Percentiles rank a stretch among this genome's conserved stretches.
Conservation (phyloP, 352 stramenopile genomes). For the Globisporangium camurandrum region DNA sequence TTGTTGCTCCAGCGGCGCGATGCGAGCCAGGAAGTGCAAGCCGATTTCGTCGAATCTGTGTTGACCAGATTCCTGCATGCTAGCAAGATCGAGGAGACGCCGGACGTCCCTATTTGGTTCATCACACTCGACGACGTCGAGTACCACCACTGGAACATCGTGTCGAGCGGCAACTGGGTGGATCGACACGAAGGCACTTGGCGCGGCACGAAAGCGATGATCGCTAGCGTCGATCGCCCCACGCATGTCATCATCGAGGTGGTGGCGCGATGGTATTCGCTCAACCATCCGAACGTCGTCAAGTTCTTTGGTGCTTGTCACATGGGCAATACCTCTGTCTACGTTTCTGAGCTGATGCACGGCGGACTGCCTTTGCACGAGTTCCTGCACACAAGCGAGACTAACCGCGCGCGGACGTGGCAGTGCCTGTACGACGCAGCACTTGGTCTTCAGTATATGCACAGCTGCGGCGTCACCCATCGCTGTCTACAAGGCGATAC, state of each 20-base stretch:
- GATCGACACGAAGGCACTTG: neutral
- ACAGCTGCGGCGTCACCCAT: constrained; percentile 14
- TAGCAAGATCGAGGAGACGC: neutral
- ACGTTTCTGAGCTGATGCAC: neutral
- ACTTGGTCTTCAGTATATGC: constrained; percentile 20
- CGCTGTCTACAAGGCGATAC: constrained; percentile 5
- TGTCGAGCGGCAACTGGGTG: neutral
- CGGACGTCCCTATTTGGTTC: neutral
- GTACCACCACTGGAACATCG: constrained; percentile 1
- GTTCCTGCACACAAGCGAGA: neutral
- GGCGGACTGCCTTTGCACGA: neutral
- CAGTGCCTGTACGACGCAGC: constrained; percentile 16
- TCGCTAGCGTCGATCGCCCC: neutral
- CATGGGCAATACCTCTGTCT: neutral
- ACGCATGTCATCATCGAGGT: neutral
- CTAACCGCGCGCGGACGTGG: constrained; percentile 2
- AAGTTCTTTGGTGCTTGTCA: constrained; percentile 5
- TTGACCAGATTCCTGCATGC: neutral
- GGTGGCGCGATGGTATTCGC: neutral
- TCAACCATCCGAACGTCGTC: constrained; percentile 4
- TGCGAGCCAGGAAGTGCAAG: neutral
- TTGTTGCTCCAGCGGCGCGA: neutral
- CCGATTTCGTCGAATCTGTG: neutral
- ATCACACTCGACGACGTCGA: constrained; percentile 1
- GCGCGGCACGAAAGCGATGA: neutral